Evolutionary conservation across 2,329 filamentous ascomycete genomes (phyloP).

Genomic region (Cladosporium sp.): DNA sequence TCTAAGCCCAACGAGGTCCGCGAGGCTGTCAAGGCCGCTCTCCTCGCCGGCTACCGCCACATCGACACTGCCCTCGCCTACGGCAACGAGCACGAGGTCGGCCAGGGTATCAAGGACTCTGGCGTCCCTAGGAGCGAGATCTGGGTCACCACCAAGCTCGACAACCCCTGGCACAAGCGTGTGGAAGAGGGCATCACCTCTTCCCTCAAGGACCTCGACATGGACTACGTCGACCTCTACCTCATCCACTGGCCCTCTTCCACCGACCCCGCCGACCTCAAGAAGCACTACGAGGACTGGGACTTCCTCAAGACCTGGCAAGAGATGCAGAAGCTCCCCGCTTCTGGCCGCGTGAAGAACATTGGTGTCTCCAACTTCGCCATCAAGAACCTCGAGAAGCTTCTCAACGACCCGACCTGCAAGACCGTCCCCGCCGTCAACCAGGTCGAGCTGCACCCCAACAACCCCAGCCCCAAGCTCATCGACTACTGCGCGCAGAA

Average conservation of each 20-base stretch:
- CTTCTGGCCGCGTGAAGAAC: slow-evolving; percentile 56
- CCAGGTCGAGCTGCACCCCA: slow-evolving; percentile 62
- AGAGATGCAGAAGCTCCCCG: slow-evolving; percentile 56
- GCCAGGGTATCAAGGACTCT: slow-evolving; percentile 58
- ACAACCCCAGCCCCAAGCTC: slow-evolving; percentile 52
- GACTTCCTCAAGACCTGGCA: slow-evolving; percentile 52
- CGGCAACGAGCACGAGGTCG: slow-evolving; percentile 70
- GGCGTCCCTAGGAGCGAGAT: slow-evolving; percentile 31
- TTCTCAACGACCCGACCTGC: slow-evolving; percentile 53
- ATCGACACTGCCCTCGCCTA: slow-evolving; percentile 63
- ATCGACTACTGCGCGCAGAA: slow-evolving; percentile 45
- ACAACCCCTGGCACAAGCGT: slow-evolving; percentile 32
- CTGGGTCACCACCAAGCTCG: slow-evolving; percentile 37
- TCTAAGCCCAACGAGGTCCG: slow-evolving; percentile 33
- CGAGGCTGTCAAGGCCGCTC: slow-evolving; percentile 32
- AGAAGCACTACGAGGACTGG: slow-evolving; percentile 70
- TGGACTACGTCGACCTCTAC: slow-evolving; percentile 63
- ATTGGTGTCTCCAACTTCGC: slow-evolving; percentile 77
- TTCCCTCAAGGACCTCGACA: slow-evolving; percentile 34
- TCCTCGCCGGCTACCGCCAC: slow-evolving; percentile 48
- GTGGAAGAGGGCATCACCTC: slow-evolving; percentile 31
- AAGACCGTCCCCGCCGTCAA: slow-evolving; percentile 58
- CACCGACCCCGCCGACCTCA: slow-evolving; percentile 47
- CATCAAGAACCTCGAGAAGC: slow-evolving; percentile 42
- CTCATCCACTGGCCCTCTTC: slow-evolving; percentile 42